phyloP scores from a whole-genome alignment of 202 grass and related monocot species.

The Brachypodium distachyon region DNA sequence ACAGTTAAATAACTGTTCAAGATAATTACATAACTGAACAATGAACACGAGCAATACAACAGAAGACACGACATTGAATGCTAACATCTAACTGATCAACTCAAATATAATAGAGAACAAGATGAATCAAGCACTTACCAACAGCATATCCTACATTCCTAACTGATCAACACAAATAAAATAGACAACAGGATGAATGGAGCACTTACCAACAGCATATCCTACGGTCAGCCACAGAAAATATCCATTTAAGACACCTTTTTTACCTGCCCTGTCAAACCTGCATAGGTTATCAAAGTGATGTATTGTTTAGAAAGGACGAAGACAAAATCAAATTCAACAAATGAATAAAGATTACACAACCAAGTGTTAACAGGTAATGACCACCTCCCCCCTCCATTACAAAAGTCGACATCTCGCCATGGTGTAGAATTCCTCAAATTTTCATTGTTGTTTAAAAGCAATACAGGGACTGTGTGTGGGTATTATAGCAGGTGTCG shows the following conservation, averaged over 20 bases:
- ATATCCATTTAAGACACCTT: slow-evolving; percentile 60
- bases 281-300: slow-evolving; percentile 25
- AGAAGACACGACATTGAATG: background rate
- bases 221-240: slow-evolving; percentile 78
- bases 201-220: slow-evolving; percentile 71
- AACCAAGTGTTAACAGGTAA: background rate
- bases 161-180: background rate
- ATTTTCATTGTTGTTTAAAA: background rate
- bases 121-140: slow-evolving; percentile 43
- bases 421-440: background rate
- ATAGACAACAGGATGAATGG: background rate
- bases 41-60: slow-evolving; percentile 6
- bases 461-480: background rate
- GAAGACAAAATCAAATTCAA: background rate
- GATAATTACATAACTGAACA: background rate
- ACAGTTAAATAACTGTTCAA: background rate
- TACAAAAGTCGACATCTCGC: background rate
- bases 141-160: slow-evolving; percentile 68
- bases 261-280: slow-evolving; percentile 75
- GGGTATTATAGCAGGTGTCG: background rate
- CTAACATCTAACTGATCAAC: background rate
- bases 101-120: background rate
- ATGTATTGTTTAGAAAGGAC: background rate
- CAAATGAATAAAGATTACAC: background rate
- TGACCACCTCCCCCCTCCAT: background rate